These are phyloP conservation scores for Mucor ambiguus DNA, from an alignment of 371 early-diverging fungal genomes.

Conservation along the genomic window DNA sequence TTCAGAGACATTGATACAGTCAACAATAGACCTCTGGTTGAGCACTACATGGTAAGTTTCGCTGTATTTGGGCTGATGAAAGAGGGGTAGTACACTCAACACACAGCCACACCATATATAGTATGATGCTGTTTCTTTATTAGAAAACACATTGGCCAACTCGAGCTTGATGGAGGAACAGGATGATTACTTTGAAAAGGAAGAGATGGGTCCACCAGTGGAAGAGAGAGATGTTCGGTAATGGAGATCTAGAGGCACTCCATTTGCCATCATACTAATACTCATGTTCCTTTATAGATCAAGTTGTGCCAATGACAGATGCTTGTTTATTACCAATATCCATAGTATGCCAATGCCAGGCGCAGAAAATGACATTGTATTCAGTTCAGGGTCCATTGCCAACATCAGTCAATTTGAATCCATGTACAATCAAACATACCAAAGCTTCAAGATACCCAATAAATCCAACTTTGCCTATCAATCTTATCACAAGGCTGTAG, in stretches of 20 bases:
- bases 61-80: background rate
- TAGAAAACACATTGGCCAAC: constrained; percentile 22
- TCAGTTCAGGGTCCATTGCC: constrained; percentile 32
- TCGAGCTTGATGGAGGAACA: constrained; percentile 4
- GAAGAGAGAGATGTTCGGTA: constrained; percentile 31
- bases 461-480: constrained; percentile 43
- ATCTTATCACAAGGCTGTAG: constrained; percentile 62
- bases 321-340: constrained; percentile 60
- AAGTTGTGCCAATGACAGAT: constrained; percentile 62
- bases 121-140: constrained; percentile 32
- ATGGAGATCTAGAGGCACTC: background rate
- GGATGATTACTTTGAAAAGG: constrained; percentile 12
- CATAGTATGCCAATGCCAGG: constrained; percentile 50
- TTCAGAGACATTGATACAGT: constrained; percentile 9
- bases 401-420: constrained; percentile 46
- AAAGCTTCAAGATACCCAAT: constrained; percentile 26
- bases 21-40: constrained; percentile 13
- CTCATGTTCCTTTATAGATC: constrained; percentile 29
- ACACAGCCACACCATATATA: constrained; percentile 6
- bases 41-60: constrained; percentile 20
- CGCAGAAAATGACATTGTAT: constrained; percentile 15
- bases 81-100: background rate
- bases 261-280: background rate
- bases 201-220: constrained; percentile 5
- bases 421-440: constrained; percentile 25